Percentiles rank a stretch among this genome's conserved stretches.
Evolutionary conservation across 2,329 filamentous ascomycete species (phyloP).

Genomic region (Cordyceps militaris): DNA sequence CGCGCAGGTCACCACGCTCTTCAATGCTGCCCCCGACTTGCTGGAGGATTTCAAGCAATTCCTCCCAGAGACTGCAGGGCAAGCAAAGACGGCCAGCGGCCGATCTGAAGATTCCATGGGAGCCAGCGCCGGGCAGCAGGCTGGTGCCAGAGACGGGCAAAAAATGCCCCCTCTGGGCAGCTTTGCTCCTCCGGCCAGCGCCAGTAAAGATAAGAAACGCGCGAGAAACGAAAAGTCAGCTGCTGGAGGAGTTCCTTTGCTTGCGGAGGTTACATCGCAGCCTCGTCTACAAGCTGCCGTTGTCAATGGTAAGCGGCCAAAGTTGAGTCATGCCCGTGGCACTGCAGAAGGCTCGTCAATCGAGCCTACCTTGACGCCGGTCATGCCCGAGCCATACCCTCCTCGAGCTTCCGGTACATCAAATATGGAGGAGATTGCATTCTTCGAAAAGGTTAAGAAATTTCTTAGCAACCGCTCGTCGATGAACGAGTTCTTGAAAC

Average conservation of each 20-base stretch:
- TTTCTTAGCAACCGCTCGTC: conserved; percentile 86
- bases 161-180: conserved; percentile 92
- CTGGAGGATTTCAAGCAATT: conserved; percentile 99
- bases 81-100: conserved; percentile 43
- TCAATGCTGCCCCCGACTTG: conserved; percentile 87
- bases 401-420: conserved; percentile 68
- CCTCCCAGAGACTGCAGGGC: conserved; percentile 71
- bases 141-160: conserved; percentile 51
- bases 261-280: conserved; percentile 36
- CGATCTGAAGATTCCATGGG: conserved; percentile 54
- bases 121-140: conserved; percentile 35
- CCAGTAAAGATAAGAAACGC: conserved; percentile 88
- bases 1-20: conserved; percentile 88
- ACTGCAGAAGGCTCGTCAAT: conserved; percentile 54
- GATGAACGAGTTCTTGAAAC: conserved; percentile 93
- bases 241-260: conserved; percentile 40
- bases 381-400: conserved; percentile 78
- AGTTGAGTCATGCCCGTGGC: conserved; percentile 62
- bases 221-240: conserved; percentile 53
- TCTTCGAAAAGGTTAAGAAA: conserved; percentile 97
- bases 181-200: conserved; percentile 76
- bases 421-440: conserved; percentile 76
- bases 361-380: conserved; percentile 81
- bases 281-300: conserved; percentile 25
- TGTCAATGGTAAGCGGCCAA: conserved; percentile 57